Base-by-base conservation (phyloP, 192 early-diverging fungal genomes). In the Gorgonomyces haynaldii region DNA sequence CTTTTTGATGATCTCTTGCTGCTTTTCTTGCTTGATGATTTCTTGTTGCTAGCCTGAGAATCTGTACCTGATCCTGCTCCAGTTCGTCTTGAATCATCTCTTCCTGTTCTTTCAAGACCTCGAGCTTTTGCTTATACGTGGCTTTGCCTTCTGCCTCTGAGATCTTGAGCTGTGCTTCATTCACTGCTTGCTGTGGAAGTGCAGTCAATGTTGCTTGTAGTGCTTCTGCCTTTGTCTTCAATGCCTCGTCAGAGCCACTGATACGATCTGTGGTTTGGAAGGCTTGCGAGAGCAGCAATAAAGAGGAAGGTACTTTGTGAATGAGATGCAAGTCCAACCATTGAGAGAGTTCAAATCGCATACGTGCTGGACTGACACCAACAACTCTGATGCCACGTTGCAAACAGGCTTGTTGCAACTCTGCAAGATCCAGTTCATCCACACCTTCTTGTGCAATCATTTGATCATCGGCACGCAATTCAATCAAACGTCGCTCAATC, bases 11-110 rank as follows among this genome's bases (percentile, higher is more conserved):
- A 74, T 74, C 46, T 81, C 72, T 19, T 65, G 67, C 39, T 82
- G 73, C 56, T 78, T 72, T 28, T 64, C 70, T 29, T 74, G 70
- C 56, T 68, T 67, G 45, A 64, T 62, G 5, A 70, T 77, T 52
- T 65, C 61, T 26, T 73, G 69, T 39, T 71, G 75, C 60, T 82
- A 72, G 20, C 5, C 13, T 19, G 6, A n/a, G 21, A 47, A 24
- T n/a, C 36, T 20, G 28, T 52, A 70, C 66, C 25, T 60, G 53
- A 26, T 89, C 88, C 65, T 97, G 88, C 43, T 81, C 89, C 32
- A 80, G 72, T 64, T 97, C 94, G 50, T 95, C 90, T 52, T 84
- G 85, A 53, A 97, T 95, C 46, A 97, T 70, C 56, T 97, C 91
- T 62, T 97, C 86, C 65, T 97, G 94, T 62, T 97, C 82, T 48